Conservation (phyloP, 768 basidiomycete genomes). For the Neoboletus subvelutipes region DNA sequence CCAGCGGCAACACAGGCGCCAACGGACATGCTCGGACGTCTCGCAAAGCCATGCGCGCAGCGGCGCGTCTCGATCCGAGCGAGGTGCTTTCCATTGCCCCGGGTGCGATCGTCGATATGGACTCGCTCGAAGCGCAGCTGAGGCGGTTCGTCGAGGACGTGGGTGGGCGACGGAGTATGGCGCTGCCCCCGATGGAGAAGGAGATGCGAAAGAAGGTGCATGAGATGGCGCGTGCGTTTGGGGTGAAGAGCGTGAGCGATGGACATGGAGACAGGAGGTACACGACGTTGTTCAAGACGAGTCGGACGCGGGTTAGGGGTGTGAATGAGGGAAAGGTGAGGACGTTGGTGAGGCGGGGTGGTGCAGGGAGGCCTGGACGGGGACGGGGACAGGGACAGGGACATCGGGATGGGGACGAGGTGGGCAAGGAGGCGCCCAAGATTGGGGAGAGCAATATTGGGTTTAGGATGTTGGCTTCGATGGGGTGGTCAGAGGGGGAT, state of each 20-base stretch:
- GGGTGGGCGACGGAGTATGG: slow-evolving; percentile 51
- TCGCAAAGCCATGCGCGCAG: slow-evolving; percentile 63
- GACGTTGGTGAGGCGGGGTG: slow-evolving; percentile 38
- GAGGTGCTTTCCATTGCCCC: slow-evolving; percentile 28
- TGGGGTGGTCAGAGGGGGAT: slow-evolving; percentile 90
- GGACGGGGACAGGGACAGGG: not conserved
- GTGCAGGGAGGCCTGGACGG: slow-evolving; percentile 12
- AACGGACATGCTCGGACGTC: slow-evolving; percentile 24
- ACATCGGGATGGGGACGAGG: slow-evolving; percentile 79
- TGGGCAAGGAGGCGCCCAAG: slow-evolving; percentile 85
- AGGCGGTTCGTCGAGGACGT: slow-evolving; percentile 63
- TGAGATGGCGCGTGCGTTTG: slow-evolving; percentile 76
- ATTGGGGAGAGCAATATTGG: slow-evolving; percentile 81
- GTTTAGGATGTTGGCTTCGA: slow-evolving; percentile 80
- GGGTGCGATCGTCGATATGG: slow-evolving; percentile 61
- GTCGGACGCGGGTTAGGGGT: slow-evolving; percentile 59
- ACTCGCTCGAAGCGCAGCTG: slow-evolving; percentile 68
- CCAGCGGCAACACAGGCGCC: no score
- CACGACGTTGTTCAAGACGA: slow-evolving; percentile 73
- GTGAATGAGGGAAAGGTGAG: slow-evolving; percentile 63
- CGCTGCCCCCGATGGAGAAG: slow-evolving; percentile 79
- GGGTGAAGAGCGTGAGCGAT: slow-evolving; percentile 73
- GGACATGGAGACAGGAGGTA: slow-evolving; percentile 70
- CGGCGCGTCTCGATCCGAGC: slow-evolving; percentile 47
- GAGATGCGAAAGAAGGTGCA: slow-evolving; percentile 71